phyloP scores from a whole-genome alignment of 2,329 filamentous ascomycete genomes.

The Ceratocystis eucalypticola region DNA sequence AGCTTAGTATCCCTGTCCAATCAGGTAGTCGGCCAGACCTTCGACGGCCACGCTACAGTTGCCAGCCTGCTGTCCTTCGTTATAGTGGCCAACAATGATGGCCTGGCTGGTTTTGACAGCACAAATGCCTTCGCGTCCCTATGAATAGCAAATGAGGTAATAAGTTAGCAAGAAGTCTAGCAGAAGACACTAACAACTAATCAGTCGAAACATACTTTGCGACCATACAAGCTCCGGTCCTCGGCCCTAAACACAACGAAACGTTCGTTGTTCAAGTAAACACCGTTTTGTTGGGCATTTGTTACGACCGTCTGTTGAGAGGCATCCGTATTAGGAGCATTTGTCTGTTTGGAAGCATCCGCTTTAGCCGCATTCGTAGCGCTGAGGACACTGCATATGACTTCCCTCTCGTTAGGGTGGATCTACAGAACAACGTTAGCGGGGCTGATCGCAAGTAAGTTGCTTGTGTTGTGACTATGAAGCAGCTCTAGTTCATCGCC shows the following conservation, averaged over 20 bases:
- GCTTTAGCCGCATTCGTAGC: too few relatives aligned
- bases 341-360: too few relatives aligned
- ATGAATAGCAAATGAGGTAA: constrained; percentile 11
- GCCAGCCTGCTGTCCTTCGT: constrained; percentile 57
- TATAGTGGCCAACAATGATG: constrained; percentile 79
- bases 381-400: constrained; percentile 38
- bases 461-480: not conserved
- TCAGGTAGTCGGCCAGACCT: constrained; percentile 75
- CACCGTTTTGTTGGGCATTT: constrained; percentile 37
- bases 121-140: constrained; percentile 66
- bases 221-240: constrained; percentile 68
- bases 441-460: not conserved
- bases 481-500: not conserved
- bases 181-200: not conserved
- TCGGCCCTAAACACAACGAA: constrained; percentile 67
- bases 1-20: constrained; percentile 59
- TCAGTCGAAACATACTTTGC: constrained; percentile 50
- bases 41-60: constrained; percentile 68
- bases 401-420: constrained; percentile 43
- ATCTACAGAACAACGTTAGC: constrained; percentile 13
- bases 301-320: too few relatives aligned
- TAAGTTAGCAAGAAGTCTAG: not conserved
- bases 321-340: too few relatives aligned
- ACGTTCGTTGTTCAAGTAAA: constrained; percentile 63
- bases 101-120: constrained; percentile 80